These are phyloP conservation scores for Onygenales sp. DNA, from an alignment of 2,329 filamentous ascomycete species.

Conservation along the genomic window DNA sequence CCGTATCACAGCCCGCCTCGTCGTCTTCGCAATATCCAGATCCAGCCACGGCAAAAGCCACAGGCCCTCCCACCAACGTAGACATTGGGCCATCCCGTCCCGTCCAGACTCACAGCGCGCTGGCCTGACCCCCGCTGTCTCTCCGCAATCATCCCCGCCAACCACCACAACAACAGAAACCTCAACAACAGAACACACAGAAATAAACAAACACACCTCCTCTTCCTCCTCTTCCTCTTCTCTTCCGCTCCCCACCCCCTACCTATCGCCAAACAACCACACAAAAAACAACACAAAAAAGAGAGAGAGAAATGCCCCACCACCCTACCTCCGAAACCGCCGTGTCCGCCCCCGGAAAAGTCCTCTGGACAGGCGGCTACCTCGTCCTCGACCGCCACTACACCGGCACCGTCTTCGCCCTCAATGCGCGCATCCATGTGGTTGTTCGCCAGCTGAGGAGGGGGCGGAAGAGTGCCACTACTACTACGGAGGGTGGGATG, in stretches of 20 bases:
- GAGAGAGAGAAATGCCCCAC: not conserved
- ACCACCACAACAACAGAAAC: conserved; percentile 9
- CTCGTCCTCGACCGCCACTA: conserved; percentile 83
- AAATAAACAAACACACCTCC: not conserved
- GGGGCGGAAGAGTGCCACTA: conserved; percentile 4
- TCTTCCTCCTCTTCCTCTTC: not conserved
- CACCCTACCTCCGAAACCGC: conserved; percentile 30
- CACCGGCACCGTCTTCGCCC: conserved; percentile 60
- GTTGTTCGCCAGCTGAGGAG: conserved; percentile 45
- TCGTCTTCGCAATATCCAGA: no score
- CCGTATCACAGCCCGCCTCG: no score
- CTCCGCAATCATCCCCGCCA: not conserved
- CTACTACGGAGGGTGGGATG: not conserved
- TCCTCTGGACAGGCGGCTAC: conserved; percentile 88
- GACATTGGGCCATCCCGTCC: no score
- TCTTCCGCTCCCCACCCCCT: not conserved
- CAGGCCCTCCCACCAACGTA: no score
- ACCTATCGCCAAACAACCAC: not conserved
- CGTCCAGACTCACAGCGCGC: not conserved
- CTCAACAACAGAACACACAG: no score
- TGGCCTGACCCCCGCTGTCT: not conserved
- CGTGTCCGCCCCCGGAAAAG: conserved; percentile 91
- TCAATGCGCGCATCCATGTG: conserved; percentile 56
- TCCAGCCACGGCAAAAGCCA: no score
- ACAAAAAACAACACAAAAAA: not conserved